Evolutionary conservation across 208 protist genomes (phyloP), one percentile per base, ranked within the genome.

Genomic region (Leishmania turanica): DNA sequence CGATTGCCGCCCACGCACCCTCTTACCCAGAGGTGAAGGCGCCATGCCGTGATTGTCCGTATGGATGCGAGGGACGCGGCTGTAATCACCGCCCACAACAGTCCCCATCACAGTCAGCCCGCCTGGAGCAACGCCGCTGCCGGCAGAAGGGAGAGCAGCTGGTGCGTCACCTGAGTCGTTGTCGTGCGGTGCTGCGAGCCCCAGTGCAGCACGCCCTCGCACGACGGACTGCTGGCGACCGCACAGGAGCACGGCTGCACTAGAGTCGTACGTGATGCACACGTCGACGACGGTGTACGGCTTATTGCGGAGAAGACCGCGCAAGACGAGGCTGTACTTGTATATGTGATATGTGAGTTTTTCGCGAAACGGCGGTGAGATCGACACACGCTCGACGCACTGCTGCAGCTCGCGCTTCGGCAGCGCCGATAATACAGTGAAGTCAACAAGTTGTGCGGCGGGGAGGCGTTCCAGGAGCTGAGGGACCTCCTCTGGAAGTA

Each of bases 381-480:
- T 65, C 74, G 65, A 40, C 19, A 82, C 70, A 24, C 80, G 82
- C 78, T 86, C 85, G 66, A 83, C 65, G 60, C 82, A 86, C 72
- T 89, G 88, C 74, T 88, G 71, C 45, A 87, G 75, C 75, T 89
- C 71, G 11, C 81, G 65, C 24, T 62, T 70, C 24, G 85, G 83
- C 13, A 86, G 65, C 21, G 72, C 73, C 15, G 79, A 87, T 42
- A 83, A 69, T 6, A 87, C 54, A 8, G 74, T 51, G 27, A 88
- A 78, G 40, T 75, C 54, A 34, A 21, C 45, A n/a, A n/a, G n/a
- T 31, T 65, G 24, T 3, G 64, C 11, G 3, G 6, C 13, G n/a
- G 40, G 34, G 2, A 74, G 27, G 19, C 13, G 6, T n/a, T 53
- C 49, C 65, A 69, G 34, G 6, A 79, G 51, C 54, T 56, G 65